These are phyloP conservation scores for Geotrichum histeridarum DNA, from an alignment of 1,139 yeast genomes.

Conservation along the genomic window DNA sequence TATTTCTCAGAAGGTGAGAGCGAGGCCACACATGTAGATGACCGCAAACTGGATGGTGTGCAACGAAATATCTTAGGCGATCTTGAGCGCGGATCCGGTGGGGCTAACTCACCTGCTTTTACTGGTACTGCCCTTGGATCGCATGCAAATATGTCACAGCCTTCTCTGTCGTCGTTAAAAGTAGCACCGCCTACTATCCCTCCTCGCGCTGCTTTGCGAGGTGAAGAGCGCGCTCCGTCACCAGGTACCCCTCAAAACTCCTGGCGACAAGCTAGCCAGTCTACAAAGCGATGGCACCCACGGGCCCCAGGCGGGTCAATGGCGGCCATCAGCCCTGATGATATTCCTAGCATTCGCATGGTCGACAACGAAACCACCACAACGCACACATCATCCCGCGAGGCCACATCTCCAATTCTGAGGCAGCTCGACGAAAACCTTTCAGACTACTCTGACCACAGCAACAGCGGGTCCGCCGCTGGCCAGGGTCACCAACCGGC, in stretches of 20 bases:
- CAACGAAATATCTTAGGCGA: slow-evolving; percentile 6
- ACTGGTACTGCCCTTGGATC: neutral
- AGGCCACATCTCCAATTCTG: slow-evolving; percentile 15
- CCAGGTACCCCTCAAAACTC: slow-evolving; percentile 47
- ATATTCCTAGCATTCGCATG: slow-evolving; percentile 70
- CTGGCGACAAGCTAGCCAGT: slow-evolving; percentile 59
- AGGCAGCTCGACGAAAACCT: slow-evolving; percentile 7
- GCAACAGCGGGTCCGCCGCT: neutral
- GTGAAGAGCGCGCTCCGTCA: slow-evolving; percentile 10
- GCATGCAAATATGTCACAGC: neutral
- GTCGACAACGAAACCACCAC: slow-evolving; percentile 38
- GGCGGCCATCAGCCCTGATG: slow-evolving; percentile 84
- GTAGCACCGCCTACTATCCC: neutral
- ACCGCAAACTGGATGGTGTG: neutral
- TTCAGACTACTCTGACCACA: slow-evolving; percentile 8
- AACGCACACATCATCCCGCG: slow-evolving; percentile 2
- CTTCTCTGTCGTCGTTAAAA: neutral
- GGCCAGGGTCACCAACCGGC: neutral
- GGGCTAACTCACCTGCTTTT: neutral
- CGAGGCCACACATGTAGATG: slow-evolving; percentile 14
- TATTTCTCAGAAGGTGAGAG: slow-evolving; percentile 14
- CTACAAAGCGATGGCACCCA: slow-evolving; percentile 43
- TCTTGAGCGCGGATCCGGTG: neutral
- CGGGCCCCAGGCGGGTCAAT: slow-evolving; percentile 65
- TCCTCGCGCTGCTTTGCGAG: neutral